Percentiles rank a stretch among this genome's conserved stretches.
Evolutionary conservation across 495 filamentous ascomycete genomes (phyloP).

Genomic region (Podospora pseudocomata): DNA sequence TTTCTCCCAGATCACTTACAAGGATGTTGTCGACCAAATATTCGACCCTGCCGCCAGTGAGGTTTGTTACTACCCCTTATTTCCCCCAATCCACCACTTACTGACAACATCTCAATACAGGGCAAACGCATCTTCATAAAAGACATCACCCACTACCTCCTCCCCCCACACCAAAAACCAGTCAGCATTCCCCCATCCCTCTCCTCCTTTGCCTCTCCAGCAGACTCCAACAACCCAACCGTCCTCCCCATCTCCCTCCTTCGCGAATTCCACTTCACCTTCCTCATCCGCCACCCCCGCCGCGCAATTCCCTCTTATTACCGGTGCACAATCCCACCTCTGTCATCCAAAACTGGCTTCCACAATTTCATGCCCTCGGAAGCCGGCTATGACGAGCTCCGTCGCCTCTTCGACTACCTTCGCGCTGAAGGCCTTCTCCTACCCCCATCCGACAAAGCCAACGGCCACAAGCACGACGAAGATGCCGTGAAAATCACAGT

Average conservation of each 20-base stretch:
- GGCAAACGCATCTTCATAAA: slow-evolving; percentile 94
- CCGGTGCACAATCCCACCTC: slow-evolving; percentile 90
- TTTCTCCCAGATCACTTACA: slow-evolving; percentile 71
- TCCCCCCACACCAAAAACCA: slow-evolving; percentile 65
- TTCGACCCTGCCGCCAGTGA: slow-evolving; percentile 57
- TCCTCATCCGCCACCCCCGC: slow-evolving; percentile 91
- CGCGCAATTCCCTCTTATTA: slow-evolving; percentile 86
- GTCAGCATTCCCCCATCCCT: slow-evolving; percentile 75
- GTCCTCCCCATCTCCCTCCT: slow-evolving; percentile 70
- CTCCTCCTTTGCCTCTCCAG: slow-evolving; percentile 47
- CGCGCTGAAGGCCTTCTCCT: slow-evolving; percentile 45
- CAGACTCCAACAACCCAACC: slow-evolving; percentile 71
- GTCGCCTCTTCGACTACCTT: slow-evolving; percentile 80
- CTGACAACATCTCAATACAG: slow-evolving; percentile 32
- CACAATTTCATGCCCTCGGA: slow-evolving; percentile 77
- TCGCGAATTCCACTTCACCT: slow-evolving; percentile 83
- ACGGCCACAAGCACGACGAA: slow-evolving; percentile 8
- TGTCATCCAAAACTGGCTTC: slow-evolving; percentile 78
- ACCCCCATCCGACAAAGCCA: slow-evolving; percentile 14
- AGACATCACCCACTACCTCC: slow-evolving; percentile 87
- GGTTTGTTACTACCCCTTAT: slow-evolving; percentile 26
- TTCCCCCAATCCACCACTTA: background rate
- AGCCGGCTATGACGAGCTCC: slow-evolving; percentile 85
- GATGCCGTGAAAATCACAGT: slow-evolving; percentile 61
- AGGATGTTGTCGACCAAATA: slow-evolving; percentile 68